These are phyloP conservation scores for Lupinus albus DNA, from an alignment of 306 rosid genomes.

Conservation along the genomic window DNA sequence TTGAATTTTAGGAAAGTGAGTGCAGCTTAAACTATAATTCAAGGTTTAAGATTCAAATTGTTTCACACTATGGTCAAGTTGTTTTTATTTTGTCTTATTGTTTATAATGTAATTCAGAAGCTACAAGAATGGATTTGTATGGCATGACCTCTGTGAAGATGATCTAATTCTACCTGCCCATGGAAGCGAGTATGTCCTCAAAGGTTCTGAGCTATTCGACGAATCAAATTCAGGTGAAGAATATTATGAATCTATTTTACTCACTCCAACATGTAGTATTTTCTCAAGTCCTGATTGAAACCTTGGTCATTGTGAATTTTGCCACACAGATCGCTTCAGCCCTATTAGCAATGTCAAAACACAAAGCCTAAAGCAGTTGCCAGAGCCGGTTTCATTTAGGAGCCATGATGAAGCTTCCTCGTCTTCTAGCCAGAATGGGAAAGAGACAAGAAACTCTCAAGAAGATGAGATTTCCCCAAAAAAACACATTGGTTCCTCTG, in stretches of 20 bases:
- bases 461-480: conserved; percentile 70
- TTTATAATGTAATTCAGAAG: conserved; percentile 58
- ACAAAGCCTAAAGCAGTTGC: conserved; percentile 70
- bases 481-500: conserved; percentile 54
- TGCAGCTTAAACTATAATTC: neutral
- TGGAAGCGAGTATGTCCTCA: conserved; percentile 88
- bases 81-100: conserved; percentile 26
- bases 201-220: conserved; percentile 91
- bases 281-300: conserved; percentile 1
- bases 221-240: conserved; percentile 72
- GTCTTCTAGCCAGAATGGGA: conserved; percentile 80
- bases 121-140: conserved; percentile 88
- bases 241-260: conserved; percentile 8
- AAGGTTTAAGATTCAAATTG: conserved; percentile 8
- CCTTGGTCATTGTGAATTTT: conserved; percentile 34
- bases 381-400: conserved; percentile 68
- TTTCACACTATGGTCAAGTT: conserved; percentile 11
- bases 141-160: conserved; percentile 92
- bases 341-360: conserved; percentile 56
- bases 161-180: conserved; percentile 83
- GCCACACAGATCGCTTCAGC: conserved; percentile 57
- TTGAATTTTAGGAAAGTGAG: conserved; percentile 24
- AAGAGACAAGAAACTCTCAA: conserved; percentile 65
- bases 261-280: conserved; percentile 20
- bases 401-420: conserved; percentile 79